Conservation (phyloP, 108 stramenopile species). For the Mediolabrus comicus region DNA sequence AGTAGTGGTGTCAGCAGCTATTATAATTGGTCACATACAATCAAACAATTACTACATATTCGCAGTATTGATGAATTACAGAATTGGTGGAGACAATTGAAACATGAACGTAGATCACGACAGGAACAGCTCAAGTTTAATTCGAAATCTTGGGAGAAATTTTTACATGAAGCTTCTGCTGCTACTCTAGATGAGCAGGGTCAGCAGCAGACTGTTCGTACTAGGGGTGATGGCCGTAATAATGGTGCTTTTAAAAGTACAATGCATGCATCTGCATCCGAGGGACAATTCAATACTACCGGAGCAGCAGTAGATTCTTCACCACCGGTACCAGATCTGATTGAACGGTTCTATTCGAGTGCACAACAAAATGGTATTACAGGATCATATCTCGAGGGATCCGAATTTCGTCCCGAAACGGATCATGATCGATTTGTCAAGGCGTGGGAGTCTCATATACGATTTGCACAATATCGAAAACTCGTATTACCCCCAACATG, state of each 20-base stretch:
- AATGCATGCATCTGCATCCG: slow-evolving; percentile 8
- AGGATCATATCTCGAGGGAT: slow-evolving; percentile 10
- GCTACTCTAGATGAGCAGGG: neutral
- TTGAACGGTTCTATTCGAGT: slow-evolving; percentile 1
- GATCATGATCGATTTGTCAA: slow-evolving; percentile 76
- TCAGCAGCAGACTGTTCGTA: neutral
- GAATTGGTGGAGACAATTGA: slow-evolving; percentile 7
- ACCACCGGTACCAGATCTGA: neutral
- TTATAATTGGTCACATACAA: neutral
- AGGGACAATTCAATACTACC: slow-evolving; percentile 10
- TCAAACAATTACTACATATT: neutral
- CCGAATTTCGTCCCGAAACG: slow-evolving; percentile 20
- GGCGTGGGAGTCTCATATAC: slow-evolving; percentile 54
- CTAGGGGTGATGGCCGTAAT: slow-evolving; percentile 2
- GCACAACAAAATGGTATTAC: neutral
- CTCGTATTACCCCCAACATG: slow-evolving; percentile 74
- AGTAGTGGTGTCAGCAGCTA: too few species aligned
- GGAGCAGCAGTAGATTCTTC: slow-evolving; percentile 4
- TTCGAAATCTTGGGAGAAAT: slow-evolving; percentile 1
- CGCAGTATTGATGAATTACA: slow-evolving; percentile 1
- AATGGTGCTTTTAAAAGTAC: neutral
- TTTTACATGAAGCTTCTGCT: neutral
- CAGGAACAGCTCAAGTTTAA: neutral
- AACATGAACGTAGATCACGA: neutral
- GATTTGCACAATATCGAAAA: slow-evolving; percentile 45